A percentile compares a stretch with the other conserved stretches of the same genome.
Conservation (phyloP, 139 green algal genomes). For the Chlorella sp. region DNA sequence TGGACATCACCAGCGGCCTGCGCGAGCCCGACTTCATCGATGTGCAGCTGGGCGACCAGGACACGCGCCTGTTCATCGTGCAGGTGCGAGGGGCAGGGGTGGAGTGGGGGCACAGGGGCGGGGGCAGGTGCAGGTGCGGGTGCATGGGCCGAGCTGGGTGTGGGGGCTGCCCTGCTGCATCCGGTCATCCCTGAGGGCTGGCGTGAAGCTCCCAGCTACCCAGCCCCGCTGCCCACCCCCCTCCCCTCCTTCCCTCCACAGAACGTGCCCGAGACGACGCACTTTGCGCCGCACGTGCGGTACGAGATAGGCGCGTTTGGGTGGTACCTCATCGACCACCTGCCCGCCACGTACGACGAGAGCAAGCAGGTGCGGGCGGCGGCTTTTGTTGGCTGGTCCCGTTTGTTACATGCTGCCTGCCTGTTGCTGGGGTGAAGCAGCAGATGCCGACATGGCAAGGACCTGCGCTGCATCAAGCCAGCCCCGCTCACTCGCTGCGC, state of each 20-base stretch:
- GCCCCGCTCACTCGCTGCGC: too few relatives aligned
- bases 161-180: too few relatives aligned
- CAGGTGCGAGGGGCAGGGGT: conserved; percentile 20
- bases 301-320: conserved; percentile 84
- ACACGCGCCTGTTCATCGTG: conserved; percentile 81
- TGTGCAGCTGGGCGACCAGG: conserved; percentile 62
- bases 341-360: conserved; percentile 57
- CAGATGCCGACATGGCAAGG: too few relatives aligned
- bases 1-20: conserved; percentile 63
- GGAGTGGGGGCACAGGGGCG: too few relatives aligned
- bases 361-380: conserved; percentile 23
- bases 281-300: conserved; percentile 66
- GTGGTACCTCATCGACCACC: conserved; percentile 75
- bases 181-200: too few relatives aligned
- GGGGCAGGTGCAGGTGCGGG: too few relatives aligned
- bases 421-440: neutral
- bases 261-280: conserved; percentile 61
- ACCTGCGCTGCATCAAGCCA: too few relatives aligned
- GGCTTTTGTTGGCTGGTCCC: neutral
- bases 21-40: conserved; percentile 69
- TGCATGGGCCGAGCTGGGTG: too few relatives aligned
- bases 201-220: too few relatives aligned
- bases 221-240: neutral
- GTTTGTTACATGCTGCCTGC: neutral
- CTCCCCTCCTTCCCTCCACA: neutral